Evolutionary conservation across 495 filamentous ascomycete species (phyloP).

Genomic region (Lophiotrema nucula): DNA sequence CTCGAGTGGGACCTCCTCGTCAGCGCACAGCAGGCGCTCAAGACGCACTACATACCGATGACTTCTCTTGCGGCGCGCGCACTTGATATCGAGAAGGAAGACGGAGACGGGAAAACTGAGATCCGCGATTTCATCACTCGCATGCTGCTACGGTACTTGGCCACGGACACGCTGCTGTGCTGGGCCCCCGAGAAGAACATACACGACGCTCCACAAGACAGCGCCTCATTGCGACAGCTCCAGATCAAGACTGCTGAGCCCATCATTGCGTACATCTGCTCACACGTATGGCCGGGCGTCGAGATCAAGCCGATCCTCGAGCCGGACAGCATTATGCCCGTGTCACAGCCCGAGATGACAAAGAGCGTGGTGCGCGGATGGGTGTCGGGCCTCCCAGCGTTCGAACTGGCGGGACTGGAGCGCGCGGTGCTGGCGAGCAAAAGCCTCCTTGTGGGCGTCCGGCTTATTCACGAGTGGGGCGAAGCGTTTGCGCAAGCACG

Average conservation of each 20-base stretch:
- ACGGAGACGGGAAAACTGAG: conserved; percentile 48
- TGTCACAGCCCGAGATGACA: conserved; percentile 66
- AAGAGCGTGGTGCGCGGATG: conserved; percentile 74
- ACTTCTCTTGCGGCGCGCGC: conserved; percentile 81
- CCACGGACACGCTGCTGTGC: conserved; percentile 93
- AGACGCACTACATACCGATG: conserved; percentile 81
- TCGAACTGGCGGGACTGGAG: conserved; percentile 86
- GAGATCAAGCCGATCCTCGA: conserved; percentile 75
- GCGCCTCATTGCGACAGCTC: conserved; percentile 63
- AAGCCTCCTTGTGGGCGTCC: conserved; percentile 72
- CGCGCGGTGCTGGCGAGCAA: conserved; percentile 79
- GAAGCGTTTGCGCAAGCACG: conserved; percentile 55
- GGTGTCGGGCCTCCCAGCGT: conserved; percentile 66
- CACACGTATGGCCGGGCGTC: conserved; percentile 81
- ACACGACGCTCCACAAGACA: conserved; percentile 34
- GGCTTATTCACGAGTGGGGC: conserved; percentile 87
- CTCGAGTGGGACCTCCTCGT: conserved; percentile 88
- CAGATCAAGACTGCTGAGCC: conserved; percentile 66
- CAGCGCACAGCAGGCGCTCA: conserved; percentile 71
- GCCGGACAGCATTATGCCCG: conserved; percentile 67
- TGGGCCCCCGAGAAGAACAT: conserved; percentile 68
- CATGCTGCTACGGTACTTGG: conserved; percentile 77
- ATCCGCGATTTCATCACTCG: conserved; percentile 59
- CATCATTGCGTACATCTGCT: conserved; percentile 67
- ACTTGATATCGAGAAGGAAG: conserved; percentile 69